A percentile compares a stretch with the other conserved stretches of the same genome.
Conservation (phyloP, 1,284 basidiomycete species). For the Puccinia novopanici region DNA sequence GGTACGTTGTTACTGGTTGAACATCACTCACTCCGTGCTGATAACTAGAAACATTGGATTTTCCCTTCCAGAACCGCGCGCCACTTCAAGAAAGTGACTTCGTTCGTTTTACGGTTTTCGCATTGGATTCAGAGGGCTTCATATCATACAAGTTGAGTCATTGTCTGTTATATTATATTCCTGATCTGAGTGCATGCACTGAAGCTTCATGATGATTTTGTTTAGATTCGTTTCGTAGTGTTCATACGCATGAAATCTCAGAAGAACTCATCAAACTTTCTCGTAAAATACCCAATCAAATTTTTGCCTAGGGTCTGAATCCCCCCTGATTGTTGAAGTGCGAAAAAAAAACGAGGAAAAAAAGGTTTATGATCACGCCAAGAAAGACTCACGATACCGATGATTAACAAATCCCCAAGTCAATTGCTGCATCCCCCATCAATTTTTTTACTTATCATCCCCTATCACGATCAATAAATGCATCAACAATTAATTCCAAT, state of each 20-base stretch:
- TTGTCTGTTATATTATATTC: not conserved
- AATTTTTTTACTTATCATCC: slow-evolving; percentile 10
- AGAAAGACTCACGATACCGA: not conserved
- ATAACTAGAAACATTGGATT: too few relatives aligned
- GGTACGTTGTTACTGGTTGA: too few relatives aligned
- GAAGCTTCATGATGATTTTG: not conserved
- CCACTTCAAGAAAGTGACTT: too few relatives aligned
- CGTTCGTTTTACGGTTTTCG: too few relatives aligned
- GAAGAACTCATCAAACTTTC: not conserved
- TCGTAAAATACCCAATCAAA: not conserved
- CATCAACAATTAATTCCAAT: slow-evolving; percentile 5
- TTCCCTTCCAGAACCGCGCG: too few relatives aligned
- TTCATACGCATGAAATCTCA: not conserved
- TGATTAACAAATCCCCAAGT: slow-evolving; percentile 7
- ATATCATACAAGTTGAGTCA: not conserved
- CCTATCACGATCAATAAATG: slow-evolving; percentile 3
- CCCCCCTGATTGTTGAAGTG: not conserved
- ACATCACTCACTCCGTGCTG: too few relatives aligned
- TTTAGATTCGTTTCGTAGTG: not conserved
- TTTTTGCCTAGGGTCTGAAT: not conserved
- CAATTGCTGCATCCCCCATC: slow-evolving; percentile 3
- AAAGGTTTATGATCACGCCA: not conserved
- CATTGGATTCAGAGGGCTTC: too few relatives aligned
- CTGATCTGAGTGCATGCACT: not conserved
- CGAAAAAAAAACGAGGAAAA: not conserved